Base-by-base conservation (phyloP, 805 yeast species). In the Barnettozyma californica region DNA sequence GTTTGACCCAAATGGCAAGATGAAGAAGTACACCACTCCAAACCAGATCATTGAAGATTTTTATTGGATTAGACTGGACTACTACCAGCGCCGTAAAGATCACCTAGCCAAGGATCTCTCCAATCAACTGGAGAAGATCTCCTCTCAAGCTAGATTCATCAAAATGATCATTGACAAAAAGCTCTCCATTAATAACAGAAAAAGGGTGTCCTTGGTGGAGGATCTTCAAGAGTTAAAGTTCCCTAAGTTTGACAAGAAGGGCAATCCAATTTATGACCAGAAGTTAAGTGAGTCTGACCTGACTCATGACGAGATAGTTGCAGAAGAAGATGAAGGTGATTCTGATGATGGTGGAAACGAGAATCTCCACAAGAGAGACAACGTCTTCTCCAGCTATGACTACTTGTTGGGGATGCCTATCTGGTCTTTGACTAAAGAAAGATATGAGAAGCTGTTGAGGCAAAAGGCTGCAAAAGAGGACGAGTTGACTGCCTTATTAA, bases 401-500 rank as follows among this genome's bases (percentile, higher is more conserved):
- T 94, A 94, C 58, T 73, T 94, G 53, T 73, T 94, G 46, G 95
- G 94, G 46, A 87, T 94, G 96, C 80, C 90, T 33, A 83, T 94
- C 54, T 89, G 97, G 94, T 85, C 97, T 35, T 78, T 94, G 62
- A 92, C 99, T 0, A 76, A 75, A 50, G 99, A 94, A 68, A 78
- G 94, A 58, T 94, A 91, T 62, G 91, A 88, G 59, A 83, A 78
- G 56, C 71, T 94, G 55, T 70, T 90, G 58, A 75, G 75, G 46
- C 95, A 91, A 63, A 77, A 80, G 52, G 87, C 81, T 48, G 83
- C 72, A 23, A 84, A 83, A 59, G 92, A 89, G 62, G 71, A 65
- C 11, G 95, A 87, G 61, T 74, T 92, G 57, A 83, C 80, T 41
- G 63, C 61, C 1, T 72, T 94, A 56, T 75, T 90, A 56, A 75